Base-by-base conservation (phyloP, 2,329 filamentous ascomycete genomes). In the Ophiostoma populinum region DNA sequence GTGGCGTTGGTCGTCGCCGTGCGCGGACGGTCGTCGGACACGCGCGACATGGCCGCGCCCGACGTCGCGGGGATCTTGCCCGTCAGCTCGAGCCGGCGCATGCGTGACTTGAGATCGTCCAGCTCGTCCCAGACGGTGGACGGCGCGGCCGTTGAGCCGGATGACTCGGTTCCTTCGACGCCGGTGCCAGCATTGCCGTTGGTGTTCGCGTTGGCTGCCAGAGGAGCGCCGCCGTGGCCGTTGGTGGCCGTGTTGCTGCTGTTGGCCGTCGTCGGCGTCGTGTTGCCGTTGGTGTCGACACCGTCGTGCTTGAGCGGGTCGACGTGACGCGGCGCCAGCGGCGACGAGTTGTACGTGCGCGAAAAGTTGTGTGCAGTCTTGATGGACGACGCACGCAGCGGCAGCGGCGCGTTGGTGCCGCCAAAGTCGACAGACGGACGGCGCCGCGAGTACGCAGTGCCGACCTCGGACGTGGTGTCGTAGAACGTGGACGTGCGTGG, bases 111-210 rank as follows among this genome's bases (percentile, higher is more conserved):
- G 31, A 98, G 60, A 44, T 95, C 90, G 47, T 95, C 90, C 19
- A 98, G 59, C 55, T 98, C 90, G 51, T 95, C 90, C 90, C 90
- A 98, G 3, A 98, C 82, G 0, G 85, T 94, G 2, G 85, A 92
- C 10, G 86, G 82, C 2, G 82, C 83, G 2, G 78, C 85, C 1
- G 82, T 90, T 0, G 90, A 95, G 22, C 80, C 67, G 0, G 80
- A 87, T 1, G 90, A 95, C 47, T 90, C 83, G 0, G 83, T 85
- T 7, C 76, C 77, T 47, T 86, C 75, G 19, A 61, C 46, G 3
- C 16, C 31, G 13, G 32, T 22, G 11, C 25, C 18, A 16, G 18
- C 31, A 13, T 20, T 22, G 11, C 25, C 18, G 15, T 15, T 27
- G 11, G 25, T 26, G 12, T 17, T 24, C n/a, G 22, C 16, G 31